These are phyloP conservation scores for Blastocystis sp. DNA, from an alignment of 352 stramenopile species.

Conservation along the genomic window DNA sequence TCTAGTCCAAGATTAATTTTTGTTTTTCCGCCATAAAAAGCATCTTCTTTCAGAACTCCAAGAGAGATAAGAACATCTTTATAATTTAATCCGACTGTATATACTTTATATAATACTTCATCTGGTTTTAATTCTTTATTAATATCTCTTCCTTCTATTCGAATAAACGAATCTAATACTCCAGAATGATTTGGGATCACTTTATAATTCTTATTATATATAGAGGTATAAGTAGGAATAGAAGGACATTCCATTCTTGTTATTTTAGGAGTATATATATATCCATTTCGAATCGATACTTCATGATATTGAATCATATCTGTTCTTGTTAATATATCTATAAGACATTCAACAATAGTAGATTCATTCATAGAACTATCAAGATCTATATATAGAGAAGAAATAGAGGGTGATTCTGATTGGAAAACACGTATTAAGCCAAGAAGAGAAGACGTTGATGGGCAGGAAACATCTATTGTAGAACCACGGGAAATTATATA, in stretches of 20 bases:
- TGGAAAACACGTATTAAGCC: conserved; percentile 11
- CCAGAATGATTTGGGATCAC: not conserved
- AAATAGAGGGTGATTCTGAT: not conserved
- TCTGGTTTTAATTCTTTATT: not conserved
- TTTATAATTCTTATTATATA: too few species aligned
- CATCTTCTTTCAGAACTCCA: conserved; percentile 26
- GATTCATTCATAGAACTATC: conserved; percentile 1
- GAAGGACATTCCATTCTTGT: too few species aligned
- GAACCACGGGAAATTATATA: conserved; percentile 4
- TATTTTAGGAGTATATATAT: too few species aligned
- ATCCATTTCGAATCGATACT: too few species aligned
- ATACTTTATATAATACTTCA: conserved; percentile 5
- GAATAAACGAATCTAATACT: not conserved
- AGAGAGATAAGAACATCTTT: conserved; percentile 36
- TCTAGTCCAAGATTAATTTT: conserved; percentile 22
- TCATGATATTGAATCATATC: too few species aligned
- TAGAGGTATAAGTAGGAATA: too few species aligned
- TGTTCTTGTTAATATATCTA: too few species aligned
- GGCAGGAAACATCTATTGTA: not conserved
- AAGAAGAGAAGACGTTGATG: conserved; percentile 6
- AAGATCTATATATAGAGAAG: conserved; percentile 1
- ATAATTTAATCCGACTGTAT: conserved; percentile 33
- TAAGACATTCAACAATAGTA: not conserved
- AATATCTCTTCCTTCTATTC: not conserved
- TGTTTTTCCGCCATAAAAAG: conserved; percentile 23